Base-by-base conservation (phyloP, 148 eudicot genomes). In the Rhododendron mucronatum region DNA sequence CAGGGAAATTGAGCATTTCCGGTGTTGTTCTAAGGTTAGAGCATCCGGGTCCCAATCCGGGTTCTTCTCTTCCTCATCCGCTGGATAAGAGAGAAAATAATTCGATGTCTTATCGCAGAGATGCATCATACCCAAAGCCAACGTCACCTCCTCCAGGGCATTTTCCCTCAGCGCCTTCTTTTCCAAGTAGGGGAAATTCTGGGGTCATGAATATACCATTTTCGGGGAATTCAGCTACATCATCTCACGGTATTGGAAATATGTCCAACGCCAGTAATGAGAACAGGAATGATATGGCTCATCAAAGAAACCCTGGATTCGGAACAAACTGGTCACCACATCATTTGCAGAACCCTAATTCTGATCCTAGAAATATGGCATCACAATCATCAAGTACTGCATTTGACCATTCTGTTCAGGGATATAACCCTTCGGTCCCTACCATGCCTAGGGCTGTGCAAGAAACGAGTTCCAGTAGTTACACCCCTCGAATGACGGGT, bases 1-100 rank as follows among this genome's bases (percentile, higher is more conserved):
- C 98, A 0, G 98, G 98, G 26, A 95, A 91, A 86, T 87, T 95
- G 61, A 95, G 98, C 91, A 95, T 95, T 21, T 94, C 98, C 20
- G 98, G 98, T 73, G 98, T 95, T 65, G 85, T 95, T 75, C 81
- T 95, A 59, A 94, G 95, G 84, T 88, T 93, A 84, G 98, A 94
- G 53, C 87, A 91, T 78, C 78, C 94, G n/a, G 89, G 89, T 90
- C 80, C 94, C 23, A 84, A 82, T 84, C 23, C 85, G 59, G 89
- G 87, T 48, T 37, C 91, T 80, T 47, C 91, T 76, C 87, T 76
- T 80, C 90, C 87, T 71, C 88, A 88, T 88, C 88, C 84, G 51
- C 88, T 83, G 44, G 93, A 89, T 80, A 89, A 61, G 21, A 89
- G 84, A 18, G 94, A 91, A 73, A 41, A 87, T 30, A 81, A 50